These are phyloP conservation scores for Mycena leptocephala DNA, from an alignment of 768 basidiomycete species.

Conservation along the genomic window DNA sequence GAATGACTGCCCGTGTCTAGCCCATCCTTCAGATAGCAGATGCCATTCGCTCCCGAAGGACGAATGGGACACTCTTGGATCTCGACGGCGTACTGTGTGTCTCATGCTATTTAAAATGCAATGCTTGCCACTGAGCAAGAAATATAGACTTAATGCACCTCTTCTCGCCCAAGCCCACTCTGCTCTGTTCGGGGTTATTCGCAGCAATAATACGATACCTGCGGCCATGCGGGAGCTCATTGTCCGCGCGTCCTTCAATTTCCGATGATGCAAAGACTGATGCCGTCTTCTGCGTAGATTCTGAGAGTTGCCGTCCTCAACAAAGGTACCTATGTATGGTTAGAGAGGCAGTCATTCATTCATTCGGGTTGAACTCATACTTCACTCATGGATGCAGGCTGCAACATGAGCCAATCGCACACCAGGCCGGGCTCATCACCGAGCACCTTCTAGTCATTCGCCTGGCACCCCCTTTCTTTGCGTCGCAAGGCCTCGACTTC, in stretches of 20 bases:
- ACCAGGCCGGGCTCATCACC: slow-evolving; percentile 47
- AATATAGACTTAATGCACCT: not conserved
- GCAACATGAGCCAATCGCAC: slow-evolving; percentile 50
- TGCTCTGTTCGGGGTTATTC: not conserved
- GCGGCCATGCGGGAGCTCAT: slow-evolving; percentile 8
- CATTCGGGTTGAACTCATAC: not conserved
- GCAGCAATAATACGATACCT: slow-evolving; percentile 8
- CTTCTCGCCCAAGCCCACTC: not conserved
- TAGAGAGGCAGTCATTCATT: not conserved
- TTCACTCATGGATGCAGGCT: slow-evolving; percentile 35
- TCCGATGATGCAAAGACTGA: not conserved
- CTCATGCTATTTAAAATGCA: not conserved
- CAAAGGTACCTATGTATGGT: slow-evolving; percentile 42
- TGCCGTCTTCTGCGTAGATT: slow-evolving; percentile 32
- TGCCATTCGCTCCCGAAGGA: not conserved
- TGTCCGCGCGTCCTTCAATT: not conserved
- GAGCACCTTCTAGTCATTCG: slow-evolving; percentile 48
- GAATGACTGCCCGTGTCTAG: not conserved
- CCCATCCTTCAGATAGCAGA: not conserved
- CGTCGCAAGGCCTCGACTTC: slow-evolving; percentile 8
- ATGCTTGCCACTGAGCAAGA: not conserved
- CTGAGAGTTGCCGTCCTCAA: slow-evolving; percentile 45
- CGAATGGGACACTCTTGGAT: slow-evolving; percentile 4
- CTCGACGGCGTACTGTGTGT: slow-evolving; percentile 6
- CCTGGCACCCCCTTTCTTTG: slow-evolving; percentile 33